phyloP scores from a whole-genome alignment of 1,284 basidiomycete genomes.

The Puccinia horiana region DNA sequence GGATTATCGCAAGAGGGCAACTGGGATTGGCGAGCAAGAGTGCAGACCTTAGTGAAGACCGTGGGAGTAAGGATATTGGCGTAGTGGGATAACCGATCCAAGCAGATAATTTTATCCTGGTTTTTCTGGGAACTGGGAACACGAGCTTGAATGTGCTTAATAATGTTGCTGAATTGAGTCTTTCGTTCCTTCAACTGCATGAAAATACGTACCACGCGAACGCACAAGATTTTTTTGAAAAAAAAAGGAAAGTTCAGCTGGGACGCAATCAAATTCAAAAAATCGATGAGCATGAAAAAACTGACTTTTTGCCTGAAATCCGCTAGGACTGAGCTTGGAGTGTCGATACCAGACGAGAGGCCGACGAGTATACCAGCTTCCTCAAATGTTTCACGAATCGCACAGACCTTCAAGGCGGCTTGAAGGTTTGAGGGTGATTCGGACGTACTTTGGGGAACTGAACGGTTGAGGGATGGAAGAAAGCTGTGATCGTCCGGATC shows the following conservation, averaged over 20 bases:
- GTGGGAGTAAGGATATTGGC: slow-evolving; percentile 51
- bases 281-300: neutral
- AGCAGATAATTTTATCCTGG: neutral
- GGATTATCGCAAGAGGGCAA: neutral
- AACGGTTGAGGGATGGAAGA: slow-evolving; percentile 10
- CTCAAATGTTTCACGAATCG: slow-evolving; percentile 55
- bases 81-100: slow-evolving; percentile 49
- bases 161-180: neutral
- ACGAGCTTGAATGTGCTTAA: neutral
- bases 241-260: neutral
- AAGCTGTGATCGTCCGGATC: slow-evolving; percentile 47
- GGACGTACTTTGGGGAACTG: neutral
- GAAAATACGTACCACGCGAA: neutral
- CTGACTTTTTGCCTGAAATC: slow-evolving; percentile 44
- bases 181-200: neutral
- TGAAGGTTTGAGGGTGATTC: neutral
- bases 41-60: neutral
- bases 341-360: slow-evolving; percentile 34
- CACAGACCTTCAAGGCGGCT: slow-evolving; percentile 51
- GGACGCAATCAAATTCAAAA: neutral
- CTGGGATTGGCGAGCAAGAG: neutral
- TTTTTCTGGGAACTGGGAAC: neutral
- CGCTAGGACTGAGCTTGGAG: slow-evolving; percentile 17
- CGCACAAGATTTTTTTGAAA: too few relatives aligned
- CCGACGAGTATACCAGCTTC: slow-evolving; percentile 54